phyloP scores from a whole-genome alignment of 768 basidiomycete genomes.

The Holtermanniella nyarrowii region DNA sequence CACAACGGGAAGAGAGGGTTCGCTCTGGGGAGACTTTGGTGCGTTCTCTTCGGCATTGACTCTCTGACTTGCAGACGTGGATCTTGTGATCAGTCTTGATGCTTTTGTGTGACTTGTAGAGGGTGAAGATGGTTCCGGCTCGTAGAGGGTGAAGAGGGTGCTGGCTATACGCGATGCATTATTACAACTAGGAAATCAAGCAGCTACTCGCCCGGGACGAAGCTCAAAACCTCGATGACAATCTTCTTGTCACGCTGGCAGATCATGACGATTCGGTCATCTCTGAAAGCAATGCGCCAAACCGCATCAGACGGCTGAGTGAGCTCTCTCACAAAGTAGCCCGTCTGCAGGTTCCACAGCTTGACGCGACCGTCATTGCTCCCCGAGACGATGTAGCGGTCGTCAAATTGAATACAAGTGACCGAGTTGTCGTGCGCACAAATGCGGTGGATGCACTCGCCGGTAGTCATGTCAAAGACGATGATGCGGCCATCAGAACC shows the following conservation, averaged over 20 bases:
- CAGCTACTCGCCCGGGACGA: constrained; percentile 27
- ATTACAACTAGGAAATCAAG: too few species aligned
- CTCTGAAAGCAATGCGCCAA: constrained; percentile 72
- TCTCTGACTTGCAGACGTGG: neutral
- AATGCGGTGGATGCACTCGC: constrained; percentile 48
- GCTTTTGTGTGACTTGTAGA: too few species aligned
- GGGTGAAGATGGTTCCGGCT: too few species aligned
- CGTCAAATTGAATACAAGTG: constrained; percentile 78
- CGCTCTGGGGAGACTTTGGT: neutral
- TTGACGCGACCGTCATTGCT: constrained; percentile 73
- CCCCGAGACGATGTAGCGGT: constrained; percentile 59
- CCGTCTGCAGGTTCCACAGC: constrained; percentile 47
- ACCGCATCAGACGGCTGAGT: constrained; percentile 57
- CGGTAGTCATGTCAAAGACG: constrained; percentile 50
- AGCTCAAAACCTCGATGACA: constrained; percentile 73
- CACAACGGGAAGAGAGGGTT: too few species aligned
- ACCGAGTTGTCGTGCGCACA: constrained; percentile 80
- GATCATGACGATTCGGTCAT: constrained; percentile 66
- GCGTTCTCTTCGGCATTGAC: neutral
- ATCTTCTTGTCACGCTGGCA: constrained; percentile 71
- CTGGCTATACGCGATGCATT: too few species aligned
- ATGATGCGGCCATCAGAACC: constrained; percentile 81
- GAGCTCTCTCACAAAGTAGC: constrained; percentile 63
- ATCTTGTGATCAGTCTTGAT: neutral
- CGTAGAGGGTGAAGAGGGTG: too few species aligned